Base-by-base conservation (phyloP, 768 basidiomycete species). In the Kondoa subrosea region DNA sequence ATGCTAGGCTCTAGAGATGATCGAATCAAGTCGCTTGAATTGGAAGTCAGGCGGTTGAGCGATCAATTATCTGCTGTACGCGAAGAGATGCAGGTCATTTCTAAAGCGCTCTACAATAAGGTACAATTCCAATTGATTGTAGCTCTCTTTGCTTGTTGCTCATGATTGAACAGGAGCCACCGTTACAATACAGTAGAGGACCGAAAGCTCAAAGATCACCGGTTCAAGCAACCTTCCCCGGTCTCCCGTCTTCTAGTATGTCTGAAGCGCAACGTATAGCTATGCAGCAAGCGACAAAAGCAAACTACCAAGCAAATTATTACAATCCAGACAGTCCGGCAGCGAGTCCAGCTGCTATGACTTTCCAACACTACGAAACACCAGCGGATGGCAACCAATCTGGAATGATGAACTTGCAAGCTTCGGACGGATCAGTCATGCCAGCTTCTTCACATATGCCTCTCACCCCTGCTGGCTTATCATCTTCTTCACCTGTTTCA, bases 21-120 rank as follows among this genome's bases (percentile, higher is more conserved):
- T 70, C 84, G 88, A 57, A 80, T 91, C 66, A 81, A 81, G 2
- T 75, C 75, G 26, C 79, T 92, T 21, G 89, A 93, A 77, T 83
- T 87, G 50, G 88, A 91, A 67, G 90, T 91, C 73, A 82, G 81
- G 67, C 82, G 81, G 60, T 76, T 93, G 57, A 84, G 83, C 63
- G 82, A 82, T 27, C 81, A 81, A 3, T 73, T 92, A n/a, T 26
- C 67, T 27, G 66, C 67, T 16, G 57, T 73, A 30, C 58, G 71
- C 3, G 72, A 74, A 16, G 75, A 75, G 34, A 32, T 69, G 3
- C 30, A 70, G 17, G 66, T 34, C 33, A 29, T 72, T 2, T 67
- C 68, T 1, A 68, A 69, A 40, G 56, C 69, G 17, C 65, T 70
- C 0, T 65, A 64, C n/a, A 71, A 67, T 27, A 72, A 74, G 65